phyloP scores from a whole-genome alignment of 768 basidiomycete species.

The Mycena crocata region DNA sequence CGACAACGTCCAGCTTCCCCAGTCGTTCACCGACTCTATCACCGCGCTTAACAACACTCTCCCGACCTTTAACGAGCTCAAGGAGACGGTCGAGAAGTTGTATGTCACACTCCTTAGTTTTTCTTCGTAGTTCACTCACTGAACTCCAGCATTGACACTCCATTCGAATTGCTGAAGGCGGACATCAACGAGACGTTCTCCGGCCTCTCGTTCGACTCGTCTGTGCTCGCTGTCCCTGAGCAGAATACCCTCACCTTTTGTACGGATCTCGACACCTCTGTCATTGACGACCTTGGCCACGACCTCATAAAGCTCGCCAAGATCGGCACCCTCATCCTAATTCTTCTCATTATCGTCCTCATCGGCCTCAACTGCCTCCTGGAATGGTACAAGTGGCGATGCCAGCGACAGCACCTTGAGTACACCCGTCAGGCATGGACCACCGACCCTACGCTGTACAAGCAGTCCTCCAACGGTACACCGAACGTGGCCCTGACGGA shows the following conservation, averaged over 20 bases:
- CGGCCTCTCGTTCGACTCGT: conserved; percentile 77
- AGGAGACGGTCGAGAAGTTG: conserved; percentile 74
- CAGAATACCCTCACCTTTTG: conserved; percentile 82
- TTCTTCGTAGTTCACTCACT: conserved; percentile 8
- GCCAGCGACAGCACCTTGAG: conserved; percentile 71
- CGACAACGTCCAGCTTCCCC: conserved; percentile 83
- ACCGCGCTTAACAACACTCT: conserved; percentile 83
- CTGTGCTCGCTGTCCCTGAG: conserved; percentile 80
- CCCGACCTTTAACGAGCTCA: conserved; percentile 82
- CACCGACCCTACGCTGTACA: conserved; percentile 73
- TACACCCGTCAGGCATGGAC: conserved; percentile 82
- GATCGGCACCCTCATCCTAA: conserved; percentile 81
- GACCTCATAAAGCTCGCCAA: conserved; percentile 85
- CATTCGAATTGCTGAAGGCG: conserved; percentile 88
- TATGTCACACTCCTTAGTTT: conserved; percentile 50
- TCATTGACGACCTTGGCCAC: conserved; percentile 86
- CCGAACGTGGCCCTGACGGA: conserved; percentile 74
- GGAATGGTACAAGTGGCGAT: conserved; percentile 92
- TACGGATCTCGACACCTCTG: conserved; percentile 78
- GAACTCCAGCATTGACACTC: conserved; percentile 74
- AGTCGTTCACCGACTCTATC: conserved; percentile 78
- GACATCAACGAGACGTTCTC: conserved; percentile 91
- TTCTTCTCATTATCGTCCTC: conserved; percentile 77
- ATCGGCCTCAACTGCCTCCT: conserved; percentile 79
- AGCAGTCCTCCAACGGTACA: conserved; percentile 47